Percentiles rank a stretch among this genome's conserved stretches.
phyloP scores from a whole-genome alignment of 2,329 filamentous ascomycete species.

The Huntiella moniliformis region DNA sequence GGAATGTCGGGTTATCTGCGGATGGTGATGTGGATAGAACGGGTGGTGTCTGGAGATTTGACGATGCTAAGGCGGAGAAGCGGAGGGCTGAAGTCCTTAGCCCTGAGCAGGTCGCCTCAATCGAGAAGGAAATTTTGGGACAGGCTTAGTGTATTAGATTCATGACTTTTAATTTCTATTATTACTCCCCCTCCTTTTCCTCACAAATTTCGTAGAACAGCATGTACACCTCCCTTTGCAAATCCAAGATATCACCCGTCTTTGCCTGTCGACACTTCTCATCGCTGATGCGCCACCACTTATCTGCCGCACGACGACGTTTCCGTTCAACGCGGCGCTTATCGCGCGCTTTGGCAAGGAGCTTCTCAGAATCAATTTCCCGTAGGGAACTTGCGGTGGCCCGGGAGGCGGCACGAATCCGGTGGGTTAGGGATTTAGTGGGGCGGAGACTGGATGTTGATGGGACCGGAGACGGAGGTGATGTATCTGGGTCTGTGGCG shows the following conservation, averaged over 20 bases:
- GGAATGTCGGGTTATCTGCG: slow-evolving; percentile 26
- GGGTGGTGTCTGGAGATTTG: slow-evolving; percentile 41
- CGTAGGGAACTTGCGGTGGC: neutral
- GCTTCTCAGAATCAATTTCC: neutral
- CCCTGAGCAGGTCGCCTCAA: slow-evolving; percentile 22
- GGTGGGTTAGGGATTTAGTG: slow-evolving; percentile 13
- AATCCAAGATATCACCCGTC: slow-evolving; percentile 72
- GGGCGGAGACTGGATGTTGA: slow-evolving; percentile 14
- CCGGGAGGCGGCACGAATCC: slow-evolving; percentile 6
- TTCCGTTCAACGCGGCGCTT: neutral
- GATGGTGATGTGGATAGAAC: slow-evolving; percentile 41
- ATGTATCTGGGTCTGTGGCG: slow-evolving; percentile 14
- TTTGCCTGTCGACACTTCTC: slow-evolving; percentile 92
- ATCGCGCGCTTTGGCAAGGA: neutral
- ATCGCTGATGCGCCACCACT: slow-evolving; percentile 95
- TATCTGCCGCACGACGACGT: slow-evolving; percentile 40
- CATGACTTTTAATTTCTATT: neutral
- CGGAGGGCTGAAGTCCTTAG: slow-evolving; percentile 17
- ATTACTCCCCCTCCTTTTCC: neutral
- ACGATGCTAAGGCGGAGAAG: slow-evolving; percentile 26
- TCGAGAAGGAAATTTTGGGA: slow-evolving; percentile 27
- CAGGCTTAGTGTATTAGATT: slow-evolving; percentile 9
- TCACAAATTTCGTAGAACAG: slow-evolving; percentile 59
- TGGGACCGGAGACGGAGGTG: no score
- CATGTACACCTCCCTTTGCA: slow-evolving; percentile 92